Percentiles rank a stretch among this genome's conserved stretches.
phyloP scores from a whole-genome alignment of 805 yeast genomes.

The Zygosaccharomyces kombuchaensis region DNA sequence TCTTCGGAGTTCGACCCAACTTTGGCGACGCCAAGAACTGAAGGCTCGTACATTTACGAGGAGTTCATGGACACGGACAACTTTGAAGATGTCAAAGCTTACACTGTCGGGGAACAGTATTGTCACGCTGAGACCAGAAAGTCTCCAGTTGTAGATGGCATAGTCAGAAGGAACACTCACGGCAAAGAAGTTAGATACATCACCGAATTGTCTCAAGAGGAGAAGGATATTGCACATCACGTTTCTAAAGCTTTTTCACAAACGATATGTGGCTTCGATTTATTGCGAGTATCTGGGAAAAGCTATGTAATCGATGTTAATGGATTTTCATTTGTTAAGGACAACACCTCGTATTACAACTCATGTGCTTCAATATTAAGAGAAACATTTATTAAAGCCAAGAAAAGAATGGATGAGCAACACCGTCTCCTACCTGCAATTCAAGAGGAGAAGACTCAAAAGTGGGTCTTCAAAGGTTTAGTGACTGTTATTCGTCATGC shows the following conservation, averaged over 20 bases:
- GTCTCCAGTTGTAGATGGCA: constrained; percentile 99
- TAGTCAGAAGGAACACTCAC: constrained; percentile 92
- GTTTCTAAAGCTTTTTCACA: constrained; percentile 79
- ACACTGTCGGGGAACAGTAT: constrained; percentile 84
- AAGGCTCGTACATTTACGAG: constrained; percentile 90
- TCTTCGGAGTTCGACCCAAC: constrained; percentile 92
- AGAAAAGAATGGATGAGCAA: constrained; percentile 42
- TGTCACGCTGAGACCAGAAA: constrained; percentile 99
- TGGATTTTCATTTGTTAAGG: constrained; percentile 96
- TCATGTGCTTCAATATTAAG: constrained; percentile 73
- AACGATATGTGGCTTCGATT: constrained; percentile 95
- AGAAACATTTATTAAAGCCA: constrained; percentile 64
- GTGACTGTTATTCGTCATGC: constrained; percentile 94
- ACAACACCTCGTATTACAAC: constrained; percentile 81
- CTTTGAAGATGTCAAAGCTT: constrained; percentile 97
- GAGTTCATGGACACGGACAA: constrained; percentile 96
- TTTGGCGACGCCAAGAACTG: constrained; percentile 68
- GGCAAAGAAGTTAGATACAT: constrained; percentile 94
- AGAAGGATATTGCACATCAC: constrained; percentile 71
- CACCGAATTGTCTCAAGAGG: constrained; percentile 72
- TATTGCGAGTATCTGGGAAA: constrained; percentile 80
- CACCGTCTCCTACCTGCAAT: constrained; percentile 36
- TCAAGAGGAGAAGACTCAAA: constrained; percentile 52
- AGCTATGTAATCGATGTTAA: constrained; percentile 96
- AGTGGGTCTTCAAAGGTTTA: constrained; percentile 94